phyloP scores from a whole-genome alignment of 805 yeast genomes.

The Brettanomyces anomalus region DNA sequence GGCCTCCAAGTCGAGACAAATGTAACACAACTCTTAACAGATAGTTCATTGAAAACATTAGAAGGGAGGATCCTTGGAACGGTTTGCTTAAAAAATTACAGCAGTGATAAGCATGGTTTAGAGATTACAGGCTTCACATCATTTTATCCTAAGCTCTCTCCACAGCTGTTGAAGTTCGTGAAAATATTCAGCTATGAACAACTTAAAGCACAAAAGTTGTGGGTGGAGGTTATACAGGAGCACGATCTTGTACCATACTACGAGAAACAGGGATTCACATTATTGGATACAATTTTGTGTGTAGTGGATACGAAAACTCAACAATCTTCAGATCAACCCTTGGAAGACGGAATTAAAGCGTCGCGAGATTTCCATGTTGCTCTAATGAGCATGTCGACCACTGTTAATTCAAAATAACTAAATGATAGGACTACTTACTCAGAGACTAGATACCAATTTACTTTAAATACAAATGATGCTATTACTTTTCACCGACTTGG shows the following conservation, averaged over 20 bases:
- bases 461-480: no score
- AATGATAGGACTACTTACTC: no score
- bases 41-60: background rate
- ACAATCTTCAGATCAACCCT: conserved; percentile 7
- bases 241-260: conserved; percentile 43
- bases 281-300: conserved; percentile 17
- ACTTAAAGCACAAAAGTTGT: conserved; percentile 14
- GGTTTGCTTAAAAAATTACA: conserved; percentile 24
- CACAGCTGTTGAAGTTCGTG: conserved; percentile 13
- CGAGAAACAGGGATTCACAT: conserved; percentile 30
- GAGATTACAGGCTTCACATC: conserved; percentile 49
- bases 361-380: conserved; percentile 32
- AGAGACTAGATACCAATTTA: no score
- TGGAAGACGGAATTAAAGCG: conserved; percentile 34
- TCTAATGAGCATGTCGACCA: conserved; percentile 22
- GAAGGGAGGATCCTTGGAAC: conserved; percentile 25
- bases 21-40: background rate
- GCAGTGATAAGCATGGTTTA: conserved; percentile 6
- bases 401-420: no score
- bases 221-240: conserved; percentile 38
- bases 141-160: conserved; percentile 30
- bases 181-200: conserved; percentile 8
- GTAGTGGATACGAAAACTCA: conserved; percentile 17
- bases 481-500: no score
- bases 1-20: background rate